Evolutionary conservation across 1,284 basidiomycete genomes (phyloP).

Genomic region (Moesziomyces sp.): DNA sequence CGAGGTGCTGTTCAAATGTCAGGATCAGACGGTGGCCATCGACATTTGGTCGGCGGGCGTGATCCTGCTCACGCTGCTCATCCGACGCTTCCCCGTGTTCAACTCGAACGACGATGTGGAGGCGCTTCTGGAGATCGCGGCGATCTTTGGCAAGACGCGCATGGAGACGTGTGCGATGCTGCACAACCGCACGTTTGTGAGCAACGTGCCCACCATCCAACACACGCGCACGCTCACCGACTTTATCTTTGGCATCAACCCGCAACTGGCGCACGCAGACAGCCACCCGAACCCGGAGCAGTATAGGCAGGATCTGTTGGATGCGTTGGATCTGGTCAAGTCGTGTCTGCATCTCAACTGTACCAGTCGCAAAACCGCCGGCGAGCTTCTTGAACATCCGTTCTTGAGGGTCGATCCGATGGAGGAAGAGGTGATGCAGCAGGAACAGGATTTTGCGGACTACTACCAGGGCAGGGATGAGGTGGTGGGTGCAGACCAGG

Average conservation of each 20-base stretch:
- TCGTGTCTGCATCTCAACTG: constrained; percentile 62
- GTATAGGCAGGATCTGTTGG: constrained; percentile 52
- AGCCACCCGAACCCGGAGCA: constrained; percentile 55
- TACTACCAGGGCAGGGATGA: constrained; percentile 21
- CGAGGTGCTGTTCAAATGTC: constrained; percentile 94
- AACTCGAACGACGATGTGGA: constrained; percentile 94
- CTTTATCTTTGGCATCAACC: constrained; percentile 60
- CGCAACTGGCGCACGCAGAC: constrained; percentile 45
- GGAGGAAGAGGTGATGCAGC: constrained; percentile 20
- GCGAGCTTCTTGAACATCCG: constrained; percentile 55
- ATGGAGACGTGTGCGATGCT: constrained; percentile 89
- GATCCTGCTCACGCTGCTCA: constrained; percentile 91
- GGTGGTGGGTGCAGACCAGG: not conserved
- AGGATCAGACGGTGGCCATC: constrained; percentile 89
- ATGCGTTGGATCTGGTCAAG: constrained; percentile 60
- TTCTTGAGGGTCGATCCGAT: constrained; percentile 47
- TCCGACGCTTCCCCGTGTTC: constrained; percentile 92
- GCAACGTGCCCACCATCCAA: constrained; percentile 54
- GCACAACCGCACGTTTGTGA: constrained; percentile 73
- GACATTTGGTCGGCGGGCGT: constrained; percentile 96
- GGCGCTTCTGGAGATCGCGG: constrained; percentile 92
- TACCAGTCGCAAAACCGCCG: constrained; percentile 59
- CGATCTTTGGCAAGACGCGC: constrained; percentile 82
- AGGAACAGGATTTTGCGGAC: constrained; percentile 29
- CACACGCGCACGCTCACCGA: constrained; percentile 50